A percentile compares a stretch with the other conserved stretches of the same genome.
Evolutionary conservation across 2,329 filamentous ascomycete species (phyloP).

Genomic region (Exophiala sideris): DNA sequence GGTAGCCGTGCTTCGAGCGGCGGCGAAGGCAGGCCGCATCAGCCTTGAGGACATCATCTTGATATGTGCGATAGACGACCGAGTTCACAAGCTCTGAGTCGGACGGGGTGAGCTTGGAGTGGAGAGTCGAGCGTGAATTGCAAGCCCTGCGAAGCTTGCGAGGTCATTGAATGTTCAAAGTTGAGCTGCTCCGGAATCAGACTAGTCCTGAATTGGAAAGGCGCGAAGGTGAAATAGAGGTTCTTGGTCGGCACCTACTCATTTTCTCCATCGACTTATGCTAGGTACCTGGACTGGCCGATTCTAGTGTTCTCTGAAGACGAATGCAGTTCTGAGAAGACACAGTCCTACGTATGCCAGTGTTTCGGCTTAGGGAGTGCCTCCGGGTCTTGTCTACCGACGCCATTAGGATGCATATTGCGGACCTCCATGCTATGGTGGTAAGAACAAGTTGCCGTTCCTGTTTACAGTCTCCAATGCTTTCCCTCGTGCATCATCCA

Average conservation of each 20-base stretch:
- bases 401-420: no score
- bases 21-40: conserved; percentile 45
- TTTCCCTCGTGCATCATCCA: conserved; percentile 3
- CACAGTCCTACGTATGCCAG: no score
- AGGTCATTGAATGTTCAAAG: conserved; percentile 14
- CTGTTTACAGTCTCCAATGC: neutral
- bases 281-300: neutral
- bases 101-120: conserved; percentile 9
- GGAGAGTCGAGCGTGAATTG: conserved; percentile 13
- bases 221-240: neutral
- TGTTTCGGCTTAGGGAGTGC: no score
- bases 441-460: neutral
- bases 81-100: conserved; percentile 2
- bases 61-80: conserved; percentile 4
- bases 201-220: conserved; percentile 14
- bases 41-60: conserved; percentile 30
- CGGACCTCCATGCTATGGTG: no score
- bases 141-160: neutral
- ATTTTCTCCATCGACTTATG: neutral
- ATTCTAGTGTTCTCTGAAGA: no score
- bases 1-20: conserved; percentile 58
- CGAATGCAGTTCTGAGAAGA: no score
- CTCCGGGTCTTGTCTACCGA: no score
- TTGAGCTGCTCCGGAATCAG: conserved; percentile 1
- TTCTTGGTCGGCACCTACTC: neutral